Base-by-base conservation (phyloP, 1,284 basidiomycete species). In the Cystobasidium sp. region DNA sequence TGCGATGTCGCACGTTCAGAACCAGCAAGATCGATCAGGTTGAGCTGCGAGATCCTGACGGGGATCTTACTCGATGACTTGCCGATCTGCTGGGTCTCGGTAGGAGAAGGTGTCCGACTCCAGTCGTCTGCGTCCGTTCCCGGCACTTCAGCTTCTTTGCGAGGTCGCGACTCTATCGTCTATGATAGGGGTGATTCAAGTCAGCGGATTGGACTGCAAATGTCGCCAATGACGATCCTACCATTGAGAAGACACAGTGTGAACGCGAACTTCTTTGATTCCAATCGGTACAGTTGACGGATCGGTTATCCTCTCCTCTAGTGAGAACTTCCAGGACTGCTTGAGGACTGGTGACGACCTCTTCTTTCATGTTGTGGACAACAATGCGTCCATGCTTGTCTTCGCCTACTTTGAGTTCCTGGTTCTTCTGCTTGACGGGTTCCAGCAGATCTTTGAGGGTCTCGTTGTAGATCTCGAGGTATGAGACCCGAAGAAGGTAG, bases 391-490 rank as follows among this genome's bases (percentile, higher is more conserved):
- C 83, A 79, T 82, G 83, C 44, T 78, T 76, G 1, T 79, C 59
- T 78, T 81, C 68, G 81, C 81, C 47, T 81, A 79, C 41, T 82
- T 81, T 16, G 70, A 78, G 46, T 79, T 63, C 0, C 77, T 79
- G 16, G 78, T 80, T 77, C 79, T 81, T 81, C 53, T 41, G 51
- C 47, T 52, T 65, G 43, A 53, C 63, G 24, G 70, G 70, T 78
- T 79, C 77, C 2, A 84, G 79, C 8, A 88, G 81, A 77, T 88
- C 87, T 41, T 85, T 83, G 18, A 88, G 81, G 2, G 83, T 83
- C 75, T 88, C 87, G 77, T 88, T 88, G 83, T 88, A 87, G 75
- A 88, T 87, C 76, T 86, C 87, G 63, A 88, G 83, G 77, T 87
- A 87, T 8, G 86, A 85, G 18, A 87, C 86, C 18, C 86, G 82